These are phyloP conservation scores for Periconia digitata DNA, from an alignment of 2,329 filamentous ascomycete species.

Conservation along the genomic window DNA sequence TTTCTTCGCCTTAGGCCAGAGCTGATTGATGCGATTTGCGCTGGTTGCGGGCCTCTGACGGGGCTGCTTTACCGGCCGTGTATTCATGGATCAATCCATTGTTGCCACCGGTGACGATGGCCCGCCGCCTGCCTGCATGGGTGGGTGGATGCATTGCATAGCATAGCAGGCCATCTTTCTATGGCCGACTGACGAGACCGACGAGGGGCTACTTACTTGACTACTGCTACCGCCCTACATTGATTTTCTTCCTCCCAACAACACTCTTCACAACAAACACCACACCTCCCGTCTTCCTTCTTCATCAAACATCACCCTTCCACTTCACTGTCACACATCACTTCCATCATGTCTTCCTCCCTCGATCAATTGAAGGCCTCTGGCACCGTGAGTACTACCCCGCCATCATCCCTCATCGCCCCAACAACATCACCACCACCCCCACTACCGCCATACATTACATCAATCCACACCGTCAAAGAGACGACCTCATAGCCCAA, in stretches of 20 bases:
- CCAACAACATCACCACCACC: slow-evolving; percentile 17
- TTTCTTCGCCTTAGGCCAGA: neutral
- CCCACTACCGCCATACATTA: slow-evolving; percentile 4
- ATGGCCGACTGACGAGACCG: slow-evolving; percentile 26
- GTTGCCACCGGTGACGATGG: slow-evolving; percentile 41
- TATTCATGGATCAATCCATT: neutral
- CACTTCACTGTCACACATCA: slow-evolving; percentile 3
- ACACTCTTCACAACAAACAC: slow-evolving; percentile 13
- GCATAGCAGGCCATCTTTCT: slow-evolving; percentile 21
- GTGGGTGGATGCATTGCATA: slow-evolving; percentile 4
- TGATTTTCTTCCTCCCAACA: neutral
- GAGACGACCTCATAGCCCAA: neutral
- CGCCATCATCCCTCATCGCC: slow-evolving; percentile 20
- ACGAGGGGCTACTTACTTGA: slow-evolving; percentile 7
- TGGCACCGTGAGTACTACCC: slow-evolving; percentile 77
- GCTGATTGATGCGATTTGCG: slow-evolving; percentile 31
- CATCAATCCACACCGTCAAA: neutral
- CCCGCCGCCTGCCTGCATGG: too few relatives aligned
- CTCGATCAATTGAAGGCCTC: slow-evolving; percentile 96
- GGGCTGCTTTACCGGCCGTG: slow-evolving; percentile 22
- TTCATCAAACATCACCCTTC: slow-evolving; percentile 14
- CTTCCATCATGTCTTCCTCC: slow-evolving; percentile 72
- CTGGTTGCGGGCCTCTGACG: slow-evolving; percentile 19
- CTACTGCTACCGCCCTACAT: slow-evolving; percentile 1
- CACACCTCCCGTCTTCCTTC: neutral